Percentiles rank a stretch among this genome's conserved stretches.
These are phyloP conservation scores for Penicillium goetzii DNA, from an alignment of 495 filamentous ascomycete species.

Conservation along the genomic window DNA sequence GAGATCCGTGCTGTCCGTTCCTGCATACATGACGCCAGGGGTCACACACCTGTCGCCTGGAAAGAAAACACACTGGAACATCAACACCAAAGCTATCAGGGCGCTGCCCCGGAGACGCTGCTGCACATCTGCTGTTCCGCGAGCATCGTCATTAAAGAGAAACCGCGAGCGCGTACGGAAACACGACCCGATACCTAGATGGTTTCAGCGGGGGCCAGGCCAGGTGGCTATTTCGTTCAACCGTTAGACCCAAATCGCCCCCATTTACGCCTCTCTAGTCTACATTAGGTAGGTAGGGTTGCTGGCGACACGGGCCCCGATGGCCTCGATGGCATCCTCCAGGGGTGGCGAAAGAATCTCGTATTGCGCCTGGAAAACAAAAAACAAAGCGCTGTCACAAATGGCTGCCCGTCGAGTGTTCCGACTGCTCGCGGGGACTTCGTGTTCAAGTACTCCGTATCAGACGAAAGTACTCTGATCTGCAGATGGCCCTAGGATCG, in stretches of 20 bases:
- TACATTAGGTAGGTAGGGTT: constrained; percentile 1
- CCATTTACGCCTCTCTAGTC: constrained; percentile 12
- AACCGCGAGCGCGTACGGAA: constrained; percentile 11
- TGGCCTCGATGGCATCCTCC: constrained; percentile 5
- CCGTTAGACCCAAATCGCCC: constrained; percentile 6
- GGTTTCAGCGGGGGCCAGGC: constrained; percentile 13
- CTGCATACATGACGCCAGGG: constrained; percentile 33
- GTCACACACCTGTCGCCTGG: background rate
- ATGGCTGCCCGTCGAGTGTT: background rate
- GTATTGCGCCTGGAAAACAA: constrained; percentile 7
- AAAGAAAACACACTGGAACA: background rate
- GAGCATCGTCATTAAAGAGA: constrained; percentile 12
- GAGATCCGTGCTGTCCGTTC: constrained; percentile 27
- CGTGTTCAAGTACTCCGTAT: background rate
- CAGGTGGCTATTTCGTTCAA: constrained; percentile 1
- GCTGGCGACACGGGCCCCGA: background rate
- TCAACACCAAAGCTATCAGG: background rate
- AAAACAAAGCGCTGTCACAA: constrained; percentile 1
- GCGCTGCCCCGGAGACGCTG: constrained; percentile 6
- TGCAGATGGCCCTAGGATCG: background rate
- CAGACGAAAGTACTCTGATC: background rate
- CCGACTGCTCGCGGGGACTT: background rate
- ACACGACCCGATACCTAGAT: constrained; percentile 9
- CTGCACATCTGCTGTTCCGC: constrained; percentile 2
- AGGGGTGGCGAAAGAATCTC: constrained; percentile 10